Evolutionary conservation across 345 rosid genomes (phyloP).

Genomic region (Erodium maritimum): DNA sequence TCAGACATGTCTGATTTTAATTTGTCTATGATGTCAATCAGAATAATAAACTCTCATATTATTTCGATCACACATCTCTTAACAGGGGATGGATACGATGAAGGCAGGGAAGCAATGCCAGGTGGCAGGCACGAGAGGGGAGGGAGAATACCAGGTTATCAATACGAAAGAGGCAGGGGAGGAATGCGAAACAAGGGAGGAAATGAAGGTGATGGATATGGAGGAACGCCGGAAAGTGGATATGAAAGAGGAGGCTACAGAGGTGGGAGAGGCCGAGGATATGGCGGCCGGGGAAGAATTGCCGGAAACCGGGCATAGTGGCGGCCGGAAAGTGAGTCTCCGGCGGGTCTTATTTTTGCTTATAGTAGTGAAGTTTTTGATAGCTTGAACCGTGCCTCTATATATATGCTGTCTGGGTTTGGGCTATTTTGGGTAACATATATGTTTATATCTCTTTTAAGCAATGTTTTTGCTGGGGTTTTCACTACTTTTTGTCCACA

Average conservation of each 20-base stretch:
- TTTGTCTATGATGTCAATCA: too few species aligned
- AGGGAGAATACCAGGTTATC: neutral
- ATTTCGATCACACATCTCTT: neutral
- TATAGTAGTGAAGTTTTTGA: too few species aligned
- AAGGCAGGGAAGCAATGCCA: constrained; percentile 9
- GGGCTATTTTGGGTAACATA: too few species aligned
- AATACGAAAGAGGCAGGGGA: neutral
- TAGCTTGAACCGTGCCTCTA: constrained; percentile 24
- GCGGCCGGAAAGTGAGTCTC: too few species aligned
- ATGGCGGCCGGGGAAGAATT: constrained; percentile 26
- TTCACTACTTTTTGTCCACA: too few species aligned
- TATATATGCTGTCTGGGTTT: too few species aligned
- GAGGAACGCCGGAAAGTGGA: constrained; percentile 13
- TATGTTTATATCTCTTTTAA: too few species aligned
- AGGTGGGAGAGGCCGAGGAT: constrained; percentile 34
- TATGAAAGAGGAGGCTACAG: constrained; percentile 24
- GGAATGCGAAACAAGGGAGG: neutral
- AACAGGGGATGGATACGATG: constrained; percentile 12
- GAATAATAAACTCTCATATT: neutral
- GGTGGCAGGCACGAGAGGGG: neutral
- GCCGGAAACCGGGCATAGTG: constrained; percentile 28
- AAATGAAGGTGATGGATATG: too few species aligned
- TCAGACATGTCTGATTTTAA: too few species aligned
- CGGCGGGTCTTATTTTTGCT: too few species aligned
- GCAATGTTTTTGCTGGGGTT: too few species aligned